These are phyloP conservation scores for Fusarium nurragi DNA, from an alignment of 2,329 filamentous ascomycete genomes.

Conservation along the genomic window DNA sequence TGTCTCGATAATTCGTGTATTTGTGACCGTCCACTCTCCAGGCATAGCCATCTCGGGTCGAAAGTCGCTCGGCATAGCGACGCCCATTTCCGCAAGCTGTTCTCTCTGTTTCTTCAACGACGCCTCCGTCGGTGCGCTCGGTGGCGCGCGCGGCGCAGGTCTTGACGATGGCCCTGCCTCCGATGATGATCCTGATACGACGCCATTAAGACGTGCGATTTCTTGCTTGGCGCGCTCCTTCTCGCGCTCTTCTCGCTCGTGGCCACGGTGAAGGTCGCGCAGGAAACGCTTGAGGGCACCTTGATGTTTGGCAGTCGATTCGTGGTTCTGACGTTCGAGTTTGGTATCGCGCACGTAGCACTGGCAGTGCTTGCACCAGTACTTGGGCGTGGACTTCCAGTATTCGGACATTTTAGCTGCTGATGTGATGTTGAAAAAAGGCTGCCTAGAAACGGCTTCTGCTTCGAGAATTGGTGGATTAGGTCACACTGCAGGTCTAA, in stretches of 20 bases:
- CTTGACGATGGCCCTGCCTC: constrained; percentile 42
- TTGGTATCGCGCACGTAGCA: constrained; percentile 91
- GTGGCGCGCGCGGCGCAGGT: constrained; percentile 11
- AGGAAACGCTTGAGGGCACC: constrained; percentile 87
- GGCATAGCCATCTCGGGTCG: constrained; percentile 85
- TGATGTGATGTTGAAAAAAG: constrained; percentile 1
- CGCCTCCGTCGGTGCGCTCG: constrained; percentile 54
- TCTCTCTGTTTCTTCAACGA: constrained; percentile 86
- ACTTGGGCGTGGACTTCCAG: constrained; percentile 97
- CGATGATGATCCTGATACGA: constrained; percentile 64
- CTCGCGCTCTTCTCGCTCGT: constrained; percentile 83
- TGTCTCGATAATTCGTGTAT: constrained; percentile 66
- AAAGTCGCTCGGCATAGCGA: constrained; percentile 82
- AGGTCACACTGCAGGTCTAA: neutral
- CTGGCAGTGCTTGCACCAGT: constrained; percentile 98
- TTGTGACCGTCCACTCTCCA: constrained; percentile 84
- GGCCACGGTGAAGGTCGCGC: constrained; percentile 84
- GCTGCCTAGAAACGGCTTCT: neutral
- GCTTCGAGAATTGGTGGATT: constrained; percentile 1
- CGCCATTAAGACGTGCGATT: constrained; percentile 83
- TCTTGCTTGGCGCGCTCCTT: constrained; percentile 85
- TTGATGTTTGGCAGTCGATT: constrained; percentile 86
- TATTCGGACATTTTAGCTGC: constrained; percentile 82
- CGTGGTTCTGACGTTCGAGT: constrained; percentile 88
- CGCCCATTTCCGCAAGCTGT: constrained; percentile 87